Evolutionary conservation across 352 stramenopile species (phyloP).

Genomic region (Phytophthora europaea): DNA sequence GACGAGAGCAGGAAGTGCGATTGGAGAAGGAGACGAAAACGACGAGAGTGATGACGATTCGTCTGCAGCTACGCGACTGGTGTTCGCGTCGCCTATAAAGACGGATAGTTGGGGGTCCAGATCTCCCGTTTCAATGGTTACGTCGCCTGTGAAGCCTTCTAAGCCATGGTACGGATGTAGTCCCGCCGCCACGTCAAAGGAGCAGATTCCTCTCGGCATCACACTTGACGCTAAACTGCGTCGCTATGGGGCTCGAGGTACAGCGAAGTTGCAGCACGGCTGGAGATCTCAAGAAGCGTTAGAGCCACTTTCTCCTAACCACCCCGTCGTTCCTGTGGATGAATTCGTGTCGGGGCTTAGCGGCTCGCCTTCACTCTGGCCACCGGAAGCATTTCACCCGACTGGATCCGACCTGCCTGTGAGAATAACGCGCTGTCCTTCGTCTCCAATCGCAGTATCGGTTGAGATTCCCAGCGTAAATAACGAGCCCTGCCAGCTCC

Average conservation of each 20-base stretch:
- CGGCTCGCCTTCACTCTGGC: slow-evolving; percentile 66
- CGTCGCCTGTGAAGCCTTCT: slow-evolving; percentile 26
- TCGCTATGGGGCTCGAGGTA: slow-evolving; percentile 56
- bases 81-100: slow-evolving; percentile 36
- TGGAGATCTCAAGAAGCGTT: slow-evolving; percentile 24
- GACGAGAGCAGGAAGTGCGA: slow-evolving; percentile 4
- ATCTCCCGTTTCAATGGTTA: slow-evolving; percentile 1
- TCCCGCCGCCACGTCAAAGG: slow-evolving; percentile 43
- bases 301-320: slow-evolving; percentile 15
- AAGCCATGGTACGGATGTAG: slow-evolving; percentile 61
- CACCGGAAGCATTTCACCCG: slow-evolving; percentile 53
- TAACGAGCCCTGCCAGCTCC: slow-evolving; percentile 30
- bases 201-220: slow-evolving; percentile 37
- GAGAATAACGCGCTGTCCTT: slow-evolving; percentile 56
- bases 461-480: slow-evolving; percentile 24
- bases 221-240: slow-evolving; percentile 61
- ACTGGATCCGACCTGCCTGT: slow-evolving; percentile 41
- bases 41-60: slow-evolving; percentile 27
- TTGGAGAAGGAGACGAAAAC: slow-evolving; percentile 25
- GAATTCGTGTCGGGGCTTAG: slow-evolving; percentile 21
- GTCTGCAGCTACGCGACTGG: background rate
- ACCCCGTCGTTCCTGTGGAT: slow-evolving; percentile 6
- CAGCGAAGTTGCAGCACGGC: slow-evolving; percentile 36
- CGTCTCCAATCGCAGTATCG: slow-evolving; percentile 45
- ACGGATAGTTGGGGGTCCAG: background rate